Evolutionary conservation across 805 yeast species (phyloP).

Genomic region (Jamesozyma rosinii): DNA sequence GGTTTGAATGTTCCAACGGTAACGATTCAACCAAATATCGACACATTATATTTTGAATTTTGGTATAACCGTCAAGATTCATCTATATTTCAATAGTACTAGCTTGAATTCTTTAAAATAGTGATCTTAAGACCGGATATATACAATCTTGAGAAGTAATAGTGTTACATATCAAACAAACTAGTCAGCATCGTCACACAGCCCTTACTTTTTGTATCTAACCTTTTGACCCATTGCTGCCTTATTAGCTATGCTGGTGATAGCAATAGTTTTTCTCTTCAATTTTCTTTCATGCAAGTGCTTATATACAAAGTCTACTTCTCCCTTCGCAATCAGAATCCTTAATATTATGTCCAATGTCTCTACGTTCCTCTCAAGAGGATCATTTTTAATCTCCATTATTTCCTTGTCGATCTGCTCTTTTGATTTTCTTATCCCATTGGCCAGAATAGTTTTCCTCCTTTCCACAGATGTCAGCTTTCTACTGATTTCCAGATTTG

Average conservation of each 20-base stretch:
- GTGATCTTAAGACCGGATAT: no score
- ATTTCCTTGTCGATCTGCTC: slow-evolving; percentile 32
- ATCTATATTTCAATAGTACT: no score
- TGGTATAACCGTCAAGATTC: no score
- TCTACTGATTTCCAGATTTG: slow-evolving; percentile 21
- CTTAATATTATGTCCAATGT: slow-evolving; percentile 68
- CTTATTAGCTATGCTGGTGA: slow-evolving; percentile 24
- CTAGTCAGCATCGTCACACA: not conserved
- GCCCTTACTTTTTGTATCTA: slow-evolving; percentile 4
- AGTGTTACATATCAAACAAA: not conserved
- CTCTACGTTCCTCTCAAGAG: slow-evolving; percentile 30
- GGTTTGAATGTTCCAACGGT: no score
- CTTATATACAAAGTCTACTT: slow-evolving; percentile 46
- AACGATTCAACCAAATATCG: no score
- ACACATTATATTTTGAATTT: no score
- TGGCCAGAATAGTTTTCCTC: slow-evolving; percentile 59
- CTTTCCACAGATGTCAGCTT: slow-evolving; percentile 48
- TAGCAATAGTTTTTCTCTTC: slow-evolving; percentile 28
- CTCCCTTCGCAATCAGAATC: slow-evolving; percentile 57
- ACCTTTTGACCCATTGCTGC: slow-evolving; percentile 18
- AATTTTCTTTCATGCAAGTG: slow-evolving; percentile 55
- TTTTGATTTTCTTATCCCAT: slow-evolving; percentile 47
- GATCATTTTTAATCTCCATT: slow-evolving; percentile 38
- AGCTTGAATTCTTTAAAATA: no score
- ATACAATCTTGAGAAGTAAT: no score